phyloP scores from a whole-genome alignment of 1,139 yeast species.

The Yamadazyma buinensis region DNA sequence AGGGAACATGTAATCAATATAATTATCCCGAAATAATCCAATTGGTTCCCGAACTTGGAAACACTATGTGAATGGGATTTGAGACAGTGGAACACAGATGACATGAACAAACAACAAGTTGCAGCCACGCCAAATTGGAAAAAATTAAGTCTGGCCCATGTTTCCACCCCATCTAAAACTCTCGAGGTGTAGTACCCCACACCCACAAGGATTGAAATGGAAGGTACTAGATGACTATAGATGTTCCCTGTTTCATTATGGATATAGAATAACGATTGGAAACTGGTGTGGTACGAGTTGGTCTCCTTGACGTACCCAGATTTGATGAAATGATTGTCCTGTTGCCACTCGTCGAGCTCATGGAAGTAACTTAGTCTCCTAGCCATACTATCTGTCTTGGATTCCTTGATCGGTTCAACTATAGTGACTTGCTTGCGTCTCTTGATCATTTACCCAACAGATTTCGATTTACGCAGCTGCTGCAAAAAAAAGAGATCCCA shows the following conservation, averaged over 20 bases:
- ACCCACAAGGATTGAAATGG: constrained; percentile 33
- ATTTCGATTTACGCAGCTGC: no score
- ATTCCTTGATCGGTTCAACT: no score
- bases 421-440: no score
- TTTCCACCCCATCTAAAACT: constrained; percentile 32
- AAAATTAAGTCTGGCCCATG: constrained; percentile 38
- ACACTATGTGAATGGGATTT: constrained; percentile 70
- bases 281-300: constrained; percentile 45
- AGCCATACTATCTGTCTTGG: no score
- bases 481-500: no score
- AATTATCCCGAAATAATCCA: constrained; percentile 86
- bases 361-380: constrained; percentile 23
- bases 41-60: constrained; percentile 65
- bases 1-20: constrained; percentile 72
- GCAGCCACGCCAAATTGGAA: constrained; percentile 39
- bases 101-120: constrained; percentile 61
- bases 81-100: constrained; percentile 73
- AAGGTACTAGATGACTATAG: constrained; percentile 76
- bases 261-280: constrained; percentile 57
- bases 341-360: constrained; percentile 75
- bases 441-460: no score
- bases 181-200: constrained; percentile 30
- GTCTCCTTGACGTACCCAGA: constrained; percentile 78
- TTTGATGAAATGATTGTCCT: constrained; percentile 74
- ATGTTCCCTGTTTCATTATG: constrained; percentile 87